Evolutionary conservation across 805 yeast genomes (phyloP), one percentile per base, ranked within the genome.

Genomic region (Starmerella cellae): DNA sequence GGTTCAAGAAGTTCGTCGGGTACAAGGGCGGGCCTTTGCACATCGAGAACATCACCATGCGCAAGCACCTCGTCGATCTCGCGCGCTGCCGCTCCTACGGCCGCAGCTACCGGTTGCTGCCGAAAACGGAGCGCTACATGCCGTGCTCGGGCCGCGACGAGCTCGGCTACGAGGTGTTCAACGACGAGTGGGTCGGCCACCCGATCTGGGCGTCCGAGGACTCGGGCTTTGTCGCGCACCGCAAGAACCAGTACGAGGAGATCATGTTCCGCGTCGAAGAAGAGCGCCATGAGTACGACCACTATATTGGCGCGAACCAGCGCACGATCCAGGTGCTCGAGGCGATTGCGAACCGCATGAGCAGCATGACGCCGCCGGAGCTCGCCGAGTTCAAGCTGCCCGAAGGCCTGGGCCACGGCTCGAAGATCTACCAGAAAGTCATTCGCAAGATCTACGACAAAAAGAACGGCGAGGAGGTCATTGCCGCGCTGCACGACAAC

Each of bases 141-240:
- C 96, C 97, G 19, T 88, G 97, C 55, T 82, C 94, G 9, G 98
- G 98, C 16, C 76, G 99, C 55, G 99, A 91, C 62, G 97, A 88
- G 55, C 82, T 91, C 87, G 91, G 98, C 60, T 88, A 96, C 96
- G 96, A 88, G 57, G 95, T 91, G 14, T 70, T 91, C 54, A 91
- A 91, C 61, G 98, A 91, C 60, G 97, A 88, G 62, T 91, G 97
- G 96, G 97, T 91, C 28, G 95, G 96, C 5, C 97, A 91, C 62
- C 99, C 99, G 19, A 93, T 95, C n/a, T 91, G 99, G 99, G 98
- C 97, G 3, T 88, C 97, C 0, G 99, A 91, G 61, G 99, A 91
- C 61, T 82, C 95, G 11, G 99, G 98, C 0, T 91, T 88, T 55
- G 87, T 91, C 59, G 95, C 98, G n/a, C 99, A 91, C 61, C 75